A percentile compares a stretch with the other conserved stretches of the same genome.
These are phyloP conservation scores for Acanthamoeba castellanii DNA, from an alignment of 208 protist species.

Conservation along the genomic window DNA sequence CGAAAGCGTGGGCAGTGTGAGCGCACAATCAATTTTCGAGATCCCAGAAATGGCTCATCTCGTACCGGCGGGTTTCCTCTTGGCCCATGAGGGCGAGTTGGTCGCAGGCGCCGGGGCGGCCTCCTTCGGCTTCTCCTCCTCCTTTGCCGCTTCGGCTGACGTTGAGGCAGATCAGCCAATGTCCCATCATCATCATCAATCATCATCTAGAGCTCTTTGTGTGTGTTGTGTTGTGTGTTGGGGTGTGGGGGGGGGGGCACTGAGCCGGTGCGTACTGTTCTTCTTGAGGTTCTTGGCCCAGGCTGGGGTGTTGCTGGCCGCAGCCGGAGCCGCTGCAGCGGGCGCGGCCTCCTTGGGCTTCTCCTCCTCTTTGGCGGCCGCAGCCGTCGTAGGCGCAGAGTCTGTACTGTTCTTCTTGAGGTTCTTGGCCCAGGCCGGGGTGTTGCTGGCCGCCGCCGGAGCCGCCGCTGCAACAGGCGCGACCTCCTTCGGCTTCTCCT, in stretches of 20 bases:
- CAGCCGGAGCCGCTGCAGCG: background rate
- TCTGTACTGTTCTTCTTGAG: background rate
- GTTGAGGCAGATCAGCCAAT: too few species aligned
- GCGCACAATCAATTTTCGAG: too few species aligned
- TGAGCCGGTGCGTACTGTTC: background rate
- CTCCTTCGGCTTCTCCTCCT: background rate
- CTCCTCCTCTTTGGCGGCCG: background rate
- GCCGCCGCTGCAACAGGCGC: background rate
- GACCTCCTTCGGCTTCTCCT: background rate
- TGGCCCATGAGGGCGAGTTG: too few species aligned
- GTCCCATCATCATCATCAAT: too few species aligned
- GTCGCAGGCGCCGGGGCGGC: too few species aligned
- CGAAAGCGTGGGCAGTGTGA: too few species aligned
- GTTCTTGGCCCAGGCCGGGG: slow-evolving; percentile 6
- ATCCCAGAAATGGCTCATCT: too few species aligned
- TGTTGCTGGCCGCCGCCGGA: too few species aligned
- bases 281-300: slow-evolving; percentile 56
- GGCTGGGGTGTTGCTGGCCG: background rate
- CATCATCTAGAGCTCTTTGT: background rate
- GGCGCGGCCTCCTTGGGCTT: background rate
- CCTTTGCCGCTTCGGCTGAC: background rate
- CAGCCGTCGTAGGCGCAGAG: background rate
- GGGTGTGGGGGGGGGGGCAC: too few species aligned
- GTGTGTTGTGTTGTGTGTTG: background rate
- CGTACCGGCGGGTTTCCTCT: too few species aligned